Evolutionary conservation across 192 early-diverging fungal genomes (phyloP).

Genomic region (Backusella luteola): DNA sequence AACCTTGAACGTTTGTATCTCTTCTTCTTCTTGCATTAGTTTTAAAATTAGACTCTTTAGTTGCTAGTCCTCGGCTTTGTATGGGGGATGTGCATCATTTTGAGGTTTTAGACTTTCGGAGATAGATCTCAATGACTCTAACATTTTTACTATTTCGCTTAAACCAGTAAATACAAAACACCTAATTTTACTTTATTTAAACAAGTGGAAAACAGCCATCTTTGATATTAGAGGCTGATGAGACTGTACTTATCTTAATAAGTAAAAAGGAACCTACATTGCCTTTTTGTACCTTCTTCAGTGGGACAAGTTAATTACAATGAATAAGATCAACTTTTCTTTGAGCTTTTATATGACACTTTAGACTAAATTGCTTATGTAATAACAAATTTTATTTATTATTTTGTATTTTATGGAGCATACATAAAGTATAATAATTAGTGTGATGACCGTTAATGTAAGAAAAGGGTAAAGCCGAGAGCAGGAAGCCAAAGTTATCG

Average conservation of each 20-base stretch:
- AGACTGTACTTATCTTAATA: neutral
- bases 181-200: neutral
- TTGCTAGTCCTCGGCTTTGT: too few relatives aligned
- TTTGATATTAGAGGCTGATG: neutral
- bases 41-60: too few relatives aligned
- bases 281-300: neutral
- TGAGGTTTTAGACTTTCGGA: neutral
- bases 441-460: neutral
- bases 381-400: neutral
- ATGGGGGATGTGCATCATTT: too few relatives aligned
- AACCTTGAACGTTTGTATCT: too few relatives aligned
- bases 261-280: neutral
- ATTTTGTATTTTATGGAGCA: neutral
- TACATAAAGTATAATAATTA: neutral
- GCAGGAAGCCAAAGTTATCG: neutral
- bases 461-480: neutral
- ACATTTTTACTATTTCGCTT: neutral
- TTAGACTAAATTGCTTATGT: neutral
- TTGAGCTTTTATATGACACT: neutral
- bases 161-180: neutral
- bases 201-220: neutral
- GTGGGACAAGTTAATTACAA: neutral
- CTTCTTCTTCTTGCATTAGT: too few relatives aligned
- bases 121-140: neutral
- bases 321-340: neutral